Base-by-base conservation (phyloP, 140 eudicot species). In the Erigeron philadelphicus region DNA sequence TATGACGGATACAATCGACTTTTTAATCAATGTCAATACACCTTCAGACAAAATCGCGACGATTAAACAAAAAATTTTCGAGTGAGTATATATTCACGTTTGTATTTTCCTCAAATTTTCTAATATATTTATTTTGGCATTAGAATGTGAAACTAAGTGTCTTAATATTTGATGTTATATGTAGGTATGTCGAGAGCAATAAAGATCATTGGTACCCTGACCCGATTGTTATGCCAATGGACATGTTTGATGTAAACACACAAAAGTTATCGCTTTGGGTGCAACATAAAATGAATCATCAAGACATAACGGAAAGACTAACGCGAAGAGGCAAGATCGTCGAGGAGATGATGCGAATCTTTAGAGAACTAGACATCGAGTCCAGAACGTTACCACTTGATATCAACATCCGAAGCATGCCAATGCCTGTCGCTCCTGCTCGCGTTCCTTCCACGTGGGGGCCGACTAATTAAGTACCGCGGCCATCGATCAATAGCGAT, bases 161-260 rank as follows among this genome's bases (percentile, higher is more conserved):
- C 8, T 44, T 16, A 35, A 21, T 21, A 21, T 21, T 66, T 7
- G 58, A 35, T 66, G 74, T 11, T 19, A 31, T 17, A 13, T 76
- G 68, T 76, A 82, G 88, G 54, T 82, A 25, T 66, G 65, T 80
- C 0, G 85, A 80, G 40, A 82, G 47, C 85, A 82, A 74, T 57
- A 85, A 75, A 17, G 88, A 85, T 68, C 87, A 82, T 47, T 85
- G 90, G 87, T 68, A 82, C 74, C 61, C 85, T 0, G 64, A 65
- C 50, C 80, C 90, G 10, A 52, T 59, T 12, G 61, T 85, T 11
- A 48, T 82, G 23, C 42, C 73, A 0, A 78, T 67, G 71, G 84
- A 80, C 66, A 64, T 82, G 79, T 81, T 57, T 40, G 81, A 75
- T 72, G 3, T 85, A 64, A 76, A 74, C 67, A 71, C 72, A 64